Conservation (phyloP, 257 asterid species). For the Solanum pinnatisectum region DNA sequence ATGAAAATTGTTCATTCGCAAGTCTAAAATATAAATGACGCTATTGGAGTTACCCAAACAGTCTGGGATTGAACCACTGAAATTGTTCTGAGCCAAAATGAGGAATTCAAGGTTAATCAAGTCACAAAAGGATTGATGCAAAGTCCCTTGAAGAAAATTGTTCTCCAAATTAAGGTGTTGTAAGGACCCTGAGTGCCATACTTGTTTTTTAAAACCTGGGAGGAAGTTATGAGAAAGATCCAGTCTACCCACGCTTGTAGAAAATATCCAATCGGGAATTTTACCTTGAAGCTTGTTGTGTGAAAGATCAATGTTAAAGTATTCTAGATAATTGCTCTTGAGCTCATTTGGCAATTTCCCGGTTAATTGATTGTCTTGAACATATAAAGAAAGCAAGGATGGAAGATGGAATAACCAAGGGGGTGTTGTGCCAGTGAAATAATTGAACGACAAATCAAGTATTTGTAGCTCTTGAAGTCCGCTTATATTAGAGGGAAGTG, state of each 20-base stretch:
- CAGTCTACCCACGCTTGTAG: fast-evolving
- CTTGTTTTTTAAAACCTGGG: background rate
- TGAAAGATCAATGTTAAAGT: background rate
- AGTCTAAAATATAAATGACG: background rate
- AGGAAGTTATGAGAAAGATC: background rate
- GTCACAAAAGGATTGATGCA: background rate
- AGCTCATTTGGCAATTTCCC: background rate
- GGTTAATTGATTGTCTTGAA: background rate
- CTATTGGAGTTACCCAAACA: background rate
- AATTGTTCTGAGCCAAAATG: background rate
- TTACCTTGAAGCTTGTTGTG: background rate
- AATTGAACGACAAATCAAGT: background rate
- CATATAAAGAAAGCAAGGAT: background rate
- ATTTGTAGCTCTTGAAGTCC: fast-evolving
- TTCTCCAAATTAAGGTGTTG: background rate
- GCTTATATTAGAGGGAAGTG: background rate
- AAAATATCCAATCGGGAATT: background rate
- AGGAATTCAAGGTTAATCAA: background rate
- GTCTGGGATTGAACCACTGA: background rate
- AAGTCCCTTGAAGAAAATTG: background rate
- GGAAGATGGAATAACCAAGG: background rate
- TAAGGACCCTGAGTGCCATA: background rate
- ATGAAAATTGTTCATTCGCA: background rate
- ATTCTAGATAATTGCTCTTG: background rate
- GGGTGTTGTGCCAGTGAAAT: background rate